Evolutionary conservation across 129 eudicot species (phyloP), one percentile per base, ranked within the genome.

Genomic region (Saussurea involucrata): DNA sequence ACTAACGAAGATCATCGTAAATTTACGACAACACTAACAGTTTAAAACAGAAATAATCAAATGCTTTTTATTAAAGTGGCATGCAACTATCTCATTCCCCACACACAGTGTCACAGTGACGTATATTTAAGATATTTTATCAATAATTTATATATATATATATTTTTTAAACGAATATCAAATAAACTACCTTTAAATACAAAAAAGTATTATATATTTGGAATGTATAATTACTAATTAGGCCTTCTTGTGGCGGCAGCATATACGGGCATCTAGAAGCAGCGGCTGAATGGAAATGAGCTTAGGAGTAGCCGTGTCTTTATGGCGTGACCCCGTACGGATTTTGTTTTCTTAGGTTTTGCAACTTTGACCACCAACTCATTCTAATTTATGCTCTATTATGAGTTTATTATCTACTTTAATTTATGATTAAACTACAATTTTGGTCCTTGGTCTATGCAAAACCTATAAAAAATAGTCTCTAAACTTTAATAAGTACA

Each of bases 221-320:
- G 27, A 8, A 18, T 67, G 27, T 32, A 72, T 1, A 34, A 58
- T 28, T 28, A 28, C 31, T 40, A 40, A 10, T 75, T 75, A 63
- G 71, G 63, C 79, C 79, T 36, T 76, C 74, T 67, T 55, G 68
- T 55, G 36, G 81, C 75, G 53, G 65, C 4, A 22, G 78, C 68
- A 73, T 60, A 73, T 73, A 18, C 63, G 24, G 15, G 76, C 46
- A 29, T 49, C 46, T 25, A 10, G 34, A 24, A 21, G 4, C 61
- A 69, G 27, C 36, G 34, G 76, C 57, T 55, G 21, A 4, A 58
- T 53, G 36, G 10, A 68, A 58, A 33, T 17, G 37, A 44, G 25
- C 75, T 24, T 71, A 46, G 75, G 37, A 24, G 40, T 71, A 71
- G 75, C 64, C 40, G 64, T 71, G 25, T 44, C 3, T 24, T 71